Conservation (phyloP, 345 rosid species). For the Murraya koenigii region DNA sequence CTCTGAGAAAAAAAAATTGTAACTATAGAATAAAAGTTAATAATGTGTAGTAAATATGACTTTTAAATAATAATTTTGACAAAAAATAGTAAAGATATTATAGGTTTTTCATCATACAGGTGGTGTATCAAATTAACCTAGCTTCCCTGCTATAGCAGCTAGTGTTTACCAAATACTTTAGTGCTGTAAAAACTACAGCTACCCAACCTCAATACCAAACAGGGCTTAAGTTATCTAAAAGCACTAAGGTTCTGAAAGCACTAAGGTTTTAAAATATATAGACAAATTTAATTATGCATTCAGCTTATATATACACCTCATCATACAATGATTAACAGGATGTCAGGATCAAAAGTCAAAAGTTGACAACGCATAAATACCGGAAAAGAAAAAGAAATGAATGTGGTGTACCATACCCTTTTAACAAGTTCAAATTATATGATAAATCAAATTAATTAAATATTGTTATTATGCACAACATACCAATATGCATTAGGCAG, state of each 20-base stretch:
- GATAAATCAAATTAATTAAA: background rate
- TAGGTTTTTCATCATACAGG: no score
- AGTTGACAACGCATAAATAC: background rate
- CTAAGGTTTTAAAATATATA: background rate
- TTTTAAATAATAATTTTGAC: no score
- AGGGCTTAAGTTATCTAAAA: background rate
- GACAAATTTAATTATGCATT: background rate
- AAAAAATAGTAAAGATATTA: no score
- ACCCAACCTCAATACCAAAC: no score
- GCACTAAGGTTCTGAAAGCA: background rate
- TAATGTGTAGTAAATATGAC: no score
- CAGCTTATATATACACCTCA: background rate
- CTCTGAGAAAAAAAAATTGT: no score
- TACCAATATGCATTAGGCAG: background rate
- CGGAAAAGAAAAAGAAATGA: background rate
- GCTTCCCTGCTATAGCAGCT: no score
- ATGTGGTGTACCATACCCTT: background rate
- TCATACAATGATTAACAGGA: background rate
- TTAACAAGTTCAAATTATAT: background rate
- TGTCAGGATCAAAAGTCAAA: no score
- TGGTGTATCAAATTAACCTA: no score
- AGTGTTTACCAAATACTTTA: no score
- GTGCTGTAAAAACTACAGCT: no score
- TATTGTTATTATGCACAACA: background rate
- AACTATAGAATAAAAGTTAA: no score